These are phyloP conservation scores for Linum trigynum DNA, from an alignment of 345 rosid species.

Conservation along the genomic window DNA sequence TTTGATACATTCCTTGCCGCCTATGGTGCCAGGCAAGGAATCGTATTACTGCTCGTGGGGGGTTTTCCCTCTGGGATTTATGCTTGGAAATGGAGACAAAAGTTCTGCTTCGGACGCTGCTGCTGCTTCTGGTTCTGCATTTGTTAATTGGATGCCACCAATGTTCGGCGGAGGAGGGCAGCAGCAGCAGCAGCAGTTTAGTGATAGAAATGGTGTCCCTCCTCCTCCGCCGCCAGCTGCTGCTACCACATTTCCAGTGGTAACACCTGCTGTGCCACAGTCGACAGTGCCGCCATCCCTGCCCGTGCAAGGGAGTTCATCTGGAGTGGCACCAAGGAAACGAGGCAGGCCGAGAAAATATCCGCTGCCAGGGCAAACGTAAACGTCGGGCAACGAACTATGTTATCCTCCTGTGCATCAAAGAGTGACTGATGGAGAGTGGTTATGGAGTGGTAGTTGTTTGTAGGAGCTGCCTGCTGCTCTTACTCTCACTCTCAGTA, in stretches of 20 bases:
- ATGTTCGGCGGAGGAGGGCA: constrained; percentile 12
- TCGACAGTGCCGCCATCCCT: constrained; percentile 5
- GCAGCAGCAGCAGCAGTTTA: not conserved
- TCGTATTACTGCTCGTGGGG: constrained; percentile 88
- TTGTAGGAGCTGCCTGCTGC: no score
- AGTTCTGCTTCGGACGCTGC: constrained; percentile 4
- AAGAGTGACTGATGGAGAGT: not conserved
- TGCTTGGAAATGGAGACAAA: constrained; percentile 18
- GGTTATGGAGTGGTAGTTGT: no score
- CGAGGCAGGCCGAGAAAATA: constrained; percentile 85
- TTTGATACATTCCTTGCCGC: constrained; percentile 49
- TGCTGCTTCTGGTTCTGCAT: constrained; percentile 12
- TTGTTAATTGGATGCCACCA: constrained; percentile 56
- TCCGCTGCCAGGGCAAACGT: constrained; percentile 10
- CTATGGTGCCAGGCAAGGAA: constrained; percentile 66
- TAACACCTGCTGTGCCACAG: not conserved
- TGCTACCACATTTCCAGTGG: constrained; percentile 1
- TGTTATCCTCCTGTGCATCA: not conserved
- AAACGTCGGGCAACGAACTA: not conserved
- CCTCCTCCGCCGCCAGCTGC: not conserved
- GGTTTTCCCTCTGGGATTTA: constrained; percentile 66
- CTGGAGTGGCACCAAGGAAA: constrained; percentile 26
- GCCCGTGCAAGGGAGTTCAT: constrained; percentile 11
- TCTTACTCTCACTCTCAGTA: no score
- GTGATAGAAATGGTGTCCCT: constrained; percentile 5